A percentile compares a stretch with the other conserved stretches of the same genome.
Conservation (phyloP, 352 stramenopile genomes). For the Phytophthora rubi region DNA sequence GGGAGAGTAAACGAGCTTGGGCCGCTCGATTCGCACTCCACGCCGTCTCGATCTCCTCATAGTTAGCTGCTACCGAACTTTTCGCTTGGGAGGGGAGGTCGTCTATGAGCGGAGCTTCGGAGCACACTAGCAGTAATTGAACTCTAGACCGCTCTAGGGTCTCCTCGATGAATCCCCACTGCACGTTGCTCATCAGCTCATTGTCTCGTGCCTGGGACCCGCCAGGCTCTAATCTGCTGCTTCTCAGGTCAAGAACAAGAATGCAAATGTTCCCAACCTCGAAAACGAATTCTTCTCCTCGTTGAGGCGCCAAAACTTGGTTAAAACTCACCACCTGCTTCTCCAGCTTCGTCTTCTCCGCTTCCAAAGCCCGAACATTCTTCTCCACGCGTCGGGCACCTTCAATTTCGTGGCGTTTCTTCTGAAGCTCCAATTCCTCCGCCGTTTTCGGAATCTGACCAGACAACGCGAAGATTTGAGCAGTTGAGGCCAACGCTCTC, state of each 20-base stretch:
- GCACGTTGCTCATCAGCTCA: slow-evolving; percentile 54
- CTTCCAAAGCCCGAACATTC: slow-evolving; percentile 56
- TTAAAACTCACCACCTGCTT: slow-evolving; percentile 68
- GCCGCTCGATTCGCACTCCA: slow-evolving; percentile 47
- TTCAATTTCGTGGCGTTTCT: slow-evolving; percentile 75
- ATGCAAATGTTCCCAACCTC: slow-evolving; percentile 51
- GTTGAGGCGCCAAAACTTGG: slow-evolving; percentile 60
- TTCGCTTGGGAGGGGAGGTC: slow-evolving; percentile 13
- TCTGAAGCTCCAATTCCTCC: slow-evolving; percentile 59
- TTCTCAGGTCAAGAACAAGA: slow-evolving; percentile 71
- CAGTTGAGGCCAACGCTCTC: slow-evolving; percentile 52
- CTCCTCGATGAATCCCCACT: slow-evolving; percentile 71
- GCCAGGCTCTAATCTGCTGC: slow-evolving; percentile 55
- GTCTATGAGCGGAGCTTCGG: slow-evolving; percentile 57
- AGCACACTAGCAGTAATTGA: slow-evolving; percentile 56
- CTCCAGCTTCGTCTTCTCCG: slow-evolving; percentile 57
- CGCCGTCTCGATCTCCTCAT: slow-evolving; percentile 37
- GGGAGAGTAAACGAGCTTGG: slow-evolving; percentile 52
- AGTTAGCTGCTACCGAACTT: neutral
- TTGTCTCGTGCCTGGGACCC: slow-evolving; percentile 68
- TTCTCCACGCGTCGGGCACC: slow-evolving; percentile 61
- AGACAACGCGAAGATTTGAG: slow-evolving; percentile 50
- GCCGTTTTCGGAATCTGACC: slow-evolving; percentile 47
- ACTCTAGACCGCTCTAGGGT: slow-evolving; percentile 40
- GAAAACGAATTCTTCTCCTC: slow-evolving; percentile 66